phyloP scores from a whole-genome alignment of 2,329 filamentous ascomycete species.

The Beauveria scarabaeidicola region DNA sequence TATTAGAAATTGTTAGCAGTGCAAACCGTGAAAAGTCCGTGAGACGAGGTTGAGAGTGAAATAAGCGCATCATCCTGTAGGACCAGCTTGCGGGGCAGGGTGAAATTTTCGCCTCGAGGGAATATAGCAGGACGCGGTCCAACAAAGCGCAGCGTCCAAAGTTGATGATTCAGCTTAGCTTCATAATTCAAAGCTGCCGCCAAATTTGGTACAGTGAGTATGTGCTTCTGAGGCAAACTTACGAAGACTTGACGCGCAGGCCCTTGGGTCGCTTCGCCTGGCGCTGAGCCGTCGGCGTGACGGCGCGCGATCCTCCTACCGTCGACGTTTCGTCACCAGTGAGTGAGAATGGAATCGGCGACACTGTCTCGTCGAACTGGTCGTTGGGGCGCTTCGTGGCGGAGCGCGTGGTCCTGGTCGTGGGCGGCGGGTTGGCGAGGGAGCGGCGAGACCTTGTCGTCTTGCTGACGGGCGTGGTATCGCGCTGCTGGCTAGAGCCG shows the following conservation, averaged over 20 bases:
- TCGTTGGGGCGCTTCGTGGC: slow-evolving; percentile 47
- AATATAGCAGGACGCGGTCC: not conserved
- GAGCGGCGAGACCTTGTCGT: slow-evolving; percentile 30
- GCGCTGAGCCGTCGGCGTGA: slow-evolving; percentile 48
- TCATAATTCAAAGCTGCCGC: not conserved
- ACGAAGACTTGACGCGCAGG: slow-evolving; percentile 61
- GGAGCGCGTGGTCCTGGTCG: slow-evolving; percentile 38
- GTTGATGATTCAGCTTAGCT: not conserved
- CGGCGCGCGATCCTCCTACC: slow-evolving; percentile 48
- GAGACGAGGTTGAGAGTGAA: not conserved
- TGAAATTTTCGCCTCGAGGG: slow-evolving; percentile 3
- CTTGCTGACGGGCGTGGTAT: slow-evolving; percentile 24
- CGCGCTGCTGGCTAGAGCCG: slow-evolving; percentile 19
- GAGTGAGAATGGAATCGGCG: slow-evolving; percentile 43
- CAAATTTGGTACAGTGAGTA: too few relatives aligned
- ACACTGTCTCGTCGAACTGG: slow-evolving; percentile 44
- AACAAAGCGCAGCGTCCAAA: not conserved
- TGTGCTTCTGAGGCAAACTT: slow-evolving; percentile 30
- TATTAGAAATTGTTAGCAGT: slow-evolving; percentile 25
- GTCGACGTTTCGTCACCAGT: slow-evolving; percentile 38
- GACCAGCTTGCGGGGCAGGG: slow-evolving; percentile 1
- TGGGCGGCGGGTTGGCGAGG: slow-evolving; percentile 22
- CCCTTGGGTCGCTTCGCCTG: slow-evolving; percentile 53
- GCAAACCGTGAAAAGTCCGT: not conserved
- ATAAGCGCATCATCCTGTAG: not conserved